Conservation (phyloP, 2,329 filamentous ascomycete genomes). For the Calycina herbarum region DNA sequence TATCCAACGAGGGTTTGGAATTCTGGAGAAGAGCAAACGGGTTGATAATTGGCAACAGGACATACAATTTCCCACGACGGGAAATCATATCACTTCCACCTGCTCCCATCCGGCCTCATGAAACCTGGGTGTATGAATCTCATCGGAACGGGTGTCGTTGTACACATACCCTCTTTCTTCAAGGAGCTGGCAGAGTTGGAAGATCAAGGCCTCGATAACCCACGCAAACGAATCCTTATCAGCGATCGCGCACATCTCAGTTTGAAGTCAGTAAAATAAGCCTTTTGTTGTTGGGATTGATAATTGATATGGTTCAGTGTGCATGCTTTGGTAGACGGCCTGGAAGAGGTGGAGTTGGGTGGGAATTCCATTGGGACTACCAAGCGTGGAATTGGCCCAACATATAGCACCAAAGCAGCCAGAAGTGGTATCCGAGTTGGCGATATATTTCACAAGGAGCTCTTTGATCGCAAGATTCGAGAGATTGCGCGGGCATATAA, state of each 20-base stretch:
- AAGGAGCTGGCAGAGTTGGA: conserved; percentile 62
- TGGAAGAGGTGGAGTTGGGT: conserved; percentile 59
- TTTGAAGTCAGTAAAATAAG: conserved; percentile 11
- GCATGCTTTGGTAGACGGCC: conserved; percentile 66
- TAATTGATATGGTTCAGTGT: conserved; percentile 37
- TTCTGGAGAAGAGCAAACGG: background rate
- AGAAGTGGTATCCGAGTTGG: conserved; percentile 65
- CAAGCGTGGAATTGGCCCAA: conserved; percentile 52
- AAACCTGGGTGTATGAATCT: conserved; percentile 71
- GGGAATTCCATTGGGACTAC: conserved; percentile 46
- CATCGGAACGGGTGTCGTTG: conserved; percentile 68
- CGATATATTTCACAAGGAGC: conserved; percentile 65
- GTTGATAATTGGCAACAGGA: conserved; percentile 40
- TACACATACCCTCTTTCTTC: conserved; percentile 68
- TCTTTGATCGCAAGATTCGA: conserved; percentile 67
- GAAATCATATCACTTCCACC: conserved; percentile 49
- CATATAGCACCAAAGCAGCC: conserved; percentile 60
- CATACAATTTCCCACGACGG: conserved; percentile 44
- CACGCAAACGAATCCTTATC: conserved; percentile 60
- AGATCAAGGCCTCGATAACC: conserved; percentile 56
- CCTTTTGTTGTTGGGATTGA: background rate
- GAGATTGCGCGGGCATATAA: conserved; percentile 61
- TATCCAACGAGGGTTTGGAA: conserved; percentile 27
- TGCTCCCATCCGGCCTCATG: conserved; percentile 69
- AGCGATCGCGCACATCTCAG: conserved; percentile 15